Conservation (phyloP, 768 basidiomycete species). For the Amanita inopinata region DNA sequence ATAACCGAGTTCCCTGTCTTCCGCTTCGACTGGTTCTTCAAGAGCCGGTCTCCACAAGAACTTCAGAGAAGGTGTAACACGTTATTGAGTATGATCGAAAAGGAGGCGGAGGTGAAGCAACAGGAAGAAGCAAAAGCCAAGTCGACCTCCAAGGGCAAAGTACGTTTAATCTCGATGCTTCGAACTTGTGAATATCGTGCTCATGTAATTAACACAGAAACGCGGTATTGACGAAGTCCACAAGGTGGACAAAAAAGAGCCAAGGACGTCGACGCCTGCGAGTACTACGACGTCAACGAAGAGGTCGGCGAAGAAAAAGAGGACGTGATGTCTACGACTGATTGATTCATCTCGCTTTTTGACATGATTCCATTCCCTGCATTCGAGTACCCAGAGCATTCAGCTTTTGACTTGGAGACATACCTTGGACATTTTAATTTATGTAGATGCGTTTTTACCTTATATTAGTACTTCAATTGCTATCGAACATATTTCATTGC, state of each 20-base stretch:
- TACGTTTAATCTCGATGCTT: constrained; percentile 15
- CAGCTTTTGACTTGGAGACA: no score
- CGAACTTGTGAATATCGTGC: constrained; percentile 4
- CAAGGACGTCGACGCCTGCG: constrained; percentile 54
- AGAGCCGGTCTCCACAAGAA: constrained; percentile 86
- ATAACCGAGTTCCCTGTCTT: constrained; percentile 96
- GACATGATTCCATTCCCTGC: no score
- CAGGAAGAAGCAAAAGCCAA: constrained; percentile 61
- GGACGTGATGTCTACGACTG: constrained; percentile 31
- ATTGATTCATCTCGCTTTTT: no score
- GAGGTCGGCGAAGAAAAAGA: constrained; percentile 61
- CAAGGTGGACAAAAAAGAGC: constrained; percentile 40
- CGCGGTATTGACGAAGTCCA: constrained; percentile 61
- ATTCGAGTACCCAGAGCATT: no score
- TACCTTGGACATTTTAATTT: no score
- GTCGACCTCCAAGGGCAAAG: constrained; percentile 53
- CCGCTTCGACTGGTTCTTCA: constrained; percentile 98
- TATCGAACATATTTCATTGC: no score
- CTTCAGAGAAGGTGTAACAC: constrained; percentile 83
- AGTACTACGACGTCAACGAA: constrained; percentile 39
- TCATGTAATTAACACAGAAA: constrained; percentile 39
- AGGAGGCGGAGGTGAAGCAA: constrained; percentile 68
- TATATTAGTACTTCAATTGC: no score
- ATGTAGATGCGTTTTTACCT: no score
- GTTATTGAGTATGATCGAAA: constrained; percentile 81